phyloP scores from a whole-genome alignment of 1,284 basidiomycete species.

The Ceratobasidium sp. region DNA sequence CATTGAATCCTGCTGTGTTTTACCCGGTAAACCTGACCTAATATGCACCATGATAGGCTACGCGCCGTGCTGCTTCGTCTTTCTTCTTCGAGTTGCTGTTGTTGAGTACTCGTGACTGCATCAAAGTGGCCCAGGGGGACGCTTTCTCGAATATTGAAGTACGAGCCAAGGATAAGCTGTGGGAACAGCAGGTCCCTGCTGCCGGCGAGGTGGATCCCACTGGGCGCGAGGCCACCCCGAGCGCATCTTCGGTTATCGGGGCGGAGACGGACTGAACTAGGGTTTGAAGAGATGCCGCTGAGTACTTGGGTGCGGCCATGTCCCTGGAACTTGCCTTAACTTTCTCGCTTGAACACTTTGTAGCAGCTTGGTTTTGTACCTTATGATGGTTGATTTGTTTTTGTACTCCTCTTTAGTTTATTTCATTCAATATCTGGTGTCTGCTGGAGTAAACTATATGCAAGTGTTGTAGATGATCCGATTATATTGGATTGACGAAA shows the following conservation, averaged over 20 bases:
- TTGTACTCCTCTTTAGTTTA: slow-evolving; percentile 19
- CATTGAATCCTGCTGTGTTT: slow-evolving; percentile 30
- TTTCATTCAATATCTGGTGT: slow-evolving; percentile 17
- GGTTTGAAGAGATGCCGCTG: background rate
- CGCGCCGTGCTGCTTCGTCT: slow-evolving; percentile 88
- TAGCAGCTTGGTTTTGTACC: slow-evolving; percentile 13
- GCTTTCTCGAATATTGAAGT: slow-evolving; percentile 89
- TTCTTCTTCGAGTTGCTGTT: slow-evolving; percentile 99
- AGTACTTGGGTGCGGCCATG: background rate
- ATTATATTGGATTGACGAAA: slow-evolving; percentile 1
- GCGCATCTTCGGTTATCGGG: slow-evolving; percentile 38
- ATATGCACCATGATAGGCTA: slow-evolving; percentile 66
- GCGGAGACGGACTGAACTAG: slow-evolving; percentile 28
- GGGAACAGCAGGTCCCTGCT: slow-evolving; percentile 60
- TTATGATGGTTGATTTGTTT: background rate
- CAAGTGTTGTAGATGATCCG: background rate
- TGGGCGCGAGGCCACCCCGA: slow-evolving; percentile 41
- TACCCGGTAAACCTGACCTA: slow-evolving; percentile 28
- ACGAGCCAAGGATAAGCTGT: slow-evolving; percentile 83
- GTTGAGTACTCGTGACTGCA: slow-evolving; percentile 90
- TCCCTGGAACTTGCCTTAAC: background rate
- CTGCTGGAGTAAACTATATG: too few species aligned
- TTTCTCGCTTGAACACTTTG: background rate
- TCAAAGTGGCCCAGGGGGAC: slow-evolving; percentile 78
- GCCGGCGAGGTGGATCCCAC: slow-evolving; percentile 28